A percentile compares a stretch with the other conserved stretches of the same genome.
These are phyloP conservation scores for Mallotus repandus DNA, from an alignment of 441 rosid species.

Conservation along the genomic window DNA sequence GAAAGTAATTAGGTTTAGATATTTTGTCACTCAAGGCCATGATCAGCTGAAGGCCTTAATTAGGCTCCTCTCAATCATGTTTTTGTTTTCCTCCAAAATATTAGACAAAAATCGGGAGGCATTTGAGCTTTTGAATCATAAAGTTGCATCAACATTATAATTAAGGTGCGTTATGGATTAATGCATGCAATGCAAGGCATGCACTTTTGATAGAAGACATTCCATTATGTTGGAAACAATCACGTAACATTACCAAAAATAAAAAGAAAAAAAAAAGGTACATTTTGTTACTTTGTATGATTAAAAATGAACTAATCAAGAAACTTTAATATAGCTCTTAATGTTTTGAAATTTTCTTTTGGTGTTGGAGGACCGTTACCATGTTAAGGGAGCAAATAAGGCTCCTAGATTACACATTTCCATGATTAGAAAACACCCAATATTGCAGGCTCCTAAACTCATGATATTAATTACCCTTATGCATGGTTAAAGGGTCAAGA, in stretches of 20 bases:
- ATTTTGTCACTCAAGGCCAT: background rate
- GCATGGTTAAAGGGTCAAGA: conserved; percentile 1
- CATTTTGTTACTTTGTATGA: background rate
- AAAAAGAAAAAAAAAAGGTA: background rate
- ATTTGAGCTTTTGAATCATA: background rate
- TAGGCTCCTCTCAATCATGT: background rate
- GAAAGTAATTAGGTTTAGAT: too few species aligned
- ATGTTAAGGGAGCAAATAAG: conserved; percentile 14
- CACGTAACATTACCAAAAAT: too few species aligned
- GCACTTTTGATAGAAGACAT: background rate
- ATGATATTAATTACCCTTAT: background rate
- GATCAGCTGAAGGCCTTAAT: background rate
- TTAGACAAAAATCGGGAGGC: background rate
- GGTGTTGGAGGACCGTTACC: conserved; percentile 6
- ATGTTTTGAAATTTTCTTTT: background rate
- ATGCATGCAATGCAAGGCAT: background rate
- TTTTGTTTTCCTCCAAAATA: background rate
- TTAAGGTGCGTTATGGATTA: background rate
- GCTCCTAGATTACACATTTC: conserved; percentile 24
- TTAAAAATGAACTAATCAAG: background rate
- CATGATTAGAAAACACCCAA: conserved; percentile 13
- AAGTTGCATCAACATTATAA: conserved; percentile 6
- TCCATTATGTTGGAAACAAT: background rate
- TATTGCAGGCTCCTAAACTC: conserved; percentile 10
- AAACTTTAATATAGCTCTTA: background rate